phyloP scores from a whole-genome alignment of 352 stramenopile species.

The Pythium phragmiticola region DNA sequence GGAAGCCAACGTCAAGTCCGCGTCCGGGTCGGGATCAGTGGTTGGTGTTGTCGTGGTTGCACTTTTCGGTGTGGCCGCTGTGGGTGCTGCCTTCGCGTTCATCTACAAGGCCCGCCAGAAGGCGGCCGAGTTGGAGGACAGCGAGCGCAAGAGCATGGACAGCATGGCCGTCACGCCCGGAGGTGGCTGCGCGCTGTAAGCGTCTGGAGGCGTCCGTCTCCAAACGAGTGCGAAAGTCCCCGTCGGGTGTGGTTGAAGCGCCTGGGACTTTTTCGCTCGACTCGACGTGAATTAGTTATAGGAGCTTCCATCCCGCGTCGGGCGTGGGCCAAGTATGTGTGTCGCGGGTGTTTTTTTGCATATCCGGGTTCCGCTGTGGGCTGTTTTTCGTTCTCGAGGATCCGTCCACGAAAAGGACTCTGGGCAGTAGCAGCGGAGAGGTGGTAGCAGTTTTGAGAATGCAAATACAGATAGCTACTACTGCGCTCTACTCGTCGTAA shows the following conservation, averaged over 20 bases:
- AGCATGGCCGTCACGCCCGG: conserved; percentile 47
- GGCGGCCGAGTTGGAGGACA: conserved; percentile 49
- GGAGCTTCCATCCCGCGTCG: conserved; percentile 14
- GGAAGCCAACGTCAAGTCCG: conserved; percentile 43
- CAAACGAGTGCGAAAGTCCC: conserved; percentile 11
- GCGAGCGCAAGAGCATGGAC: conserved; percentile 52
- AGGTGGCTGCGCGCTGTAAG: conserved; percentile 57
- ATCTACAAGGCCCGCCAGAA: conserved; percentile 78
- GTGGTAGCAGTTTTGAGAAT: conserved; percentile 11
- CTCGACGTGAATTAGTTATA: conserved; percentile 28
- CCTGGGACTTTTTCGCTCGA: conserved; percentile 17
- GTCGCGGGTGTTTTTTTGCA: conserved; percentile 17
- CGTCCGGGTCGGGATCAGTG: neutral
- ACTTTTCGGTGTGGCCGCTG: conserved; percentile 36
- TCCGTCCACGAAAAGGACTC: neutral
- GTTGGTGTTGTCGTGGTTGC: conserved; percentile 35
- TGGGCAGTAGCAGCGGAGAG: conserved; percentile 1
- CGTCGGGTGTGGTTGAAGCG: conserved; percentile 26
- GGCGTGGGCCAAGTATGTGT: conserved; percentile 24
- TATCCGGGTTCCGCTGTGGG: conserved; percentile 2
- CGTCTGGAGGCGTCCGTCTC: neutral
- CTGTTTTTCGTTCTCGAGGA: neutral
- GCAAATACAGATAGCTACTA: conserved; percentile 15
- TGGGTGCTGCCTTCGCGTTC: conserved; percentile 64
- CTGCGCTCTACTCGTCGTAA: conserved; percentile 6